phyloP scores from a whole-genome alignment of 495 filamentous ascomycete genomes.

The Arthonia radiata region DNA sequence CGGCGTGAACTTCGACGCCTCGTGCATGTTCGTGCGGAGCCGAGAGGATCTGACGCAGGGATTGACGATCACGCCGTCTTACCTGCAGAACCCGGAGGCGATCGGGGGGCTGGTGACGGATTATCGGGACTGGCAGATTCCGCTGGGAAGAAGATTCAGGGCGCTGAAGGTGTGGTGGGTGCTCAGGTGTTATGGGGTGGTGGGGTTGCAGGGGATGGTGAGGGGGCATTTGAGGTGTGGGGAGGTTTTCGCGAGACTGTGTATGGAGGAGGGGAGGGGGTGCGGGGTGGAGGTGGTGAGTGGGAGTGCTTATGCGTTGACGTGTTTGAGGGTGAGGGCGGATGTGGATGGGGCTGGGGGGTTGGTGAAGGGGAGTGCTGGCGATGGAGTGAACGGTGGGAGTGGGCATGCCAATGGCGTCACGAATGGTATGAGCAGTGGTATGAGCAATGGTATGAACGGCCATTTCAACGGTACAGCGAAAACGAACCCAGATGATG shows the following conservation, averaged over 20 bases:
- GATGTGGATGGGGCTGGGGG: conserved; percentile 1
- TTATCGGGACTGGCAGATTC: conserved; percentile 97
- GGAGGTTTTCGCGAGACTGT: conserved; percentile 41
- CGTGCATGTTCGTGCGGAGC: conserved; percentile 53
- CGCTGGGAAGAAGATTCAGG: conserved; percentile 77
- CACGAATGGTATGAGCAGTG: not conserved
- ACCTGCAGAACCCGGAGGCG: conserved; percentile 55
- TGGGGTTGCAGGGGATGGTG: conserved; percentile 52
- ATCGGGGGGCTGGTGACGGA: conserved; percentile 76
- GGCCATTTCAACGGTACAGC: not conserved
- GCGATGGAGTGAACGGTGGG: not conserved
- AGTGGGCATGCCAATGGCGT: not conserved
- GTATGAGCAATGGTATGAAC: not conserved
- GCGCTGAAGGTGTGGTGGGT: conserved; percentile 96
- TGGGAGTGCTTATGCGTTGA: conserved; percentile 53
- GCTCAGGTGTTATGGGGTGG: conserved; percentile 59
- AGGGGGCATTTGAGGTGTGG: conserved; percentile 39
- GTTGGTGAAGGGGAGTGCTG: conserved; percentile 1
- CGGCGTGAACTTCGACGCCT: conserved; percentile 80
- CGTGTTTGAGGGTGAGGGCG: conserved; percentile 39
- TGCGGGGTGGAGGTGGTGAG: conserved; percentile 64
- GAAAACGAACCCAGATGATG: too few relatives aligned
- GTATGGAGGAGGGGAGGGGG: conserved; percentile 25
- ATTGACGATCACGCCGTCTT: conserved; percentile 60
- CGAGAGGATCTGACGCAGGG: conserved; percentile 51